A percentile compares a stretch with the other conserved stretches of the same genome.
Evolutionary conservation across 805 yeast genomes (phyloP).

Genomic region (Monosporozyma servazzii): DNA sequence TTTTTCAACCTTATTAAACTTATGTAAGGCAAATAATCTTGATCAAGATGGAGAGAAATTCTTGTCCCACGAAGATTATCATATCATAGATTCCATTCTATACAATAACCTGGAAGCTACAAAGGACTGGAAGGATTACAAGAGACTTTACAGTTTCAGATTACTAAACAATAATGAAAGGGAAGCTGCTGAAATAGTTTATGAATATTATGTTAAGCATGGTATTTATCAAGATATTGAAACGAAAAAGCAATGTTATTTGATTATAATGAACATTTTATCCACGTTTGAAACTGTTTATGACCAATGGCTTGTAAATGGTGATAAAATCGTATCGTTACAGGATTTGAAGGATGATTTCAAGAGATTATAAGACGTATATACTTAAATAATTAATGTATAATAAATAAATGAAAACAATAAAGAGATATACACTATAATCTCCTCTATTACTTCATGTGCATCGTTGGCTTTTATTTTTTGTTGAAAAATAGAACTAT

Average conservation of each 20-base stretch:
- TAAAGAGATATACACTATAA: neutral
- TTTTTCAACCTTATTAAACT: conserved; percentile 17
- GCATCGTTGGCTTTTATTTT: neutral
- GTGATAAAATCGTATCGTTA: conserved; percentile 21
- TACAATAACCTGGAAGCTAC: conserved; percentile 7
- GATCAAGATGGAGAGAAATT: conserved; percentile 2
- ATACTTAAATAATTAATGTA: conserved; percentile 1
- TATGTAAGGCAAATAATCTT: conserved; percentile 6
- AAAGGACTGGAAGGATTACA: conserved; percentile 17
- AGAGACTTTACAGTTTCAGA: conserved; percentile 23
- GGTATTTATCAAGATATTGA: conserved; percentile 4
- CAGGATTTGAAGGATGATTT: conserved; percentile 20
- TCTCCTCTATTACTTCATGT: neutral
- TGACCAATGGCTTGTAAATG: conserved; percentile 27
- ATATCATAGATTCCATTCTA: conserved; percentile 20
- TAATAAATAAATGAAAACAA: neutral
- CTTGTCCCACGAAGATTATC: conserved; percentile 18
- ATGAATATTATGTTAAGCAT: conserved; percentile 11
- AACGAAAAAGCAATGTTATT: conserved; percentile 14
- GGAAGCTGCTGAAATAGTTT: conserved; percentile 25
- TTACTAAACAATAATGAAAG: conserved; percentile 22
- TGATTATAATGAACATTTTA: conserved; percentile 23
- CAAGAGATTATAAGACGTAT: conserved; percentile 1
- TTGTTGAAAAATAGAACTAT: neutral
- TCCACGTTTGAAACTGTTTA: conserved; percentile 17